Evolutionary conservation across 768 basidiomycete genomes (phyloP).

Genomic region (Suillus fuscotomentosus): DNA sequence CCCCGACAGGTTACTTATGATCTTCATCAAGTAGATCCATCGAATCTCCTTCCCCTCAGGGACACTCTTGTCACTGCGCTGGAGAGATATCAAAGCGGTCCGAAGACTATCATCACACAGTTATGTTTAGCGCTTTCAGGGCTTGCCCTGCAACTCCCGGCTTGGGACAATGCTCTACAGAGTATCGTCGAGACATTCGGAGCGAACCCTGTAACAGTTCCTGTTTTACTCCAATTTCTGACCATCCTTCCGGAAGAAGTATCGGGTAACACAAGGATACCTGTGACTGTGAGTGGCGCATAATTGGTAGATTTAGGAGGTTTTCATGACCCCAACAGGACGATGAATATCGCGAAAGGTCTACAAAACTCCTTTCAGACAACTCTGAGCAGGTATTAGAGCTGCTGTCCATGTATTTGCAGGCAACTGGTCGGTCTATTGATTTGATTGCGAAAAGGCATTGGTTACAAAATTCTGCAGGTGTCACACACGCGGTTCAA

Average conservation of each 20-base stretch:
- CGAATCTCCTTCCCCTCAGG: constrained; percentile 74
- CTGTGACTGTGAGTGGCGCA: constrained; percentile 70
- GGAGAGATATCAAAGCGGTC: constrained; percentile 69
- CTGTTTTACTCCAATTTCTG: constrained; percentile 84
- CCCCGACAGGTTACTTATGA: constrained; percentile 85
- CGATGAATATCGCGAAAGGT: constrained; percentile 67
- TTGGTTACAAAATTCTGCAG: constrained; percentile 38
- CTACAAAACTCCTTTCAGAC: constrained; percentile 57
- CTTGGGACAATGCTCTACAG: constrained; percentile 81
- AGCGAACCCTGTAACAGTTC: constrained; percentile 78
- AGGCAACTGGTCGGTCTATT: constrained; percentile 69
- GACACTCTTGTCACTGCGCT: constrained; percentile 85
- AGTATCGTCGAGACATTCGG: constrained; percentile 85
- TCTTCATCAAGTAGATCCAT: constrained; percentile 78
- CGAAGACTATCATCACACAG: constrained; percentile 83
- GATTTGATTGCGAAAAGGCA: background rate
- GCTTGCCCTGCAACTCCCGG: constrained; percentile 83
- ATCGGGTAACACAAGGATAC: constrained; percentile 79
- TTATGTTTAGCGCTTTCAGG: constrained; percentile 89
- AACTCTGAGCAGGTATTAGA: constrained; percentile 74
- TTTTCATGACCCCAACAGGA: constrained; percentile 46
- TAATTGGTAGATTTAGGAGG: background rate
- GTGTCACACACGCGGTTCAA: constrained; percentile 78
- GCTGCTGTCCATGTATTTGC: constrained; percentile 83
- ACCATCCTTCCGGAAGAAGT: constrained; percentile 91